A percentile compares a stretch with the other conserved stretches of the same genome.
These are phyloP conservation scores for Neofusicoccum umdonicola DNA, from an alignment of 2,329 filamentous ascomycete genomes.

Conservation along the genomic window DNA sequence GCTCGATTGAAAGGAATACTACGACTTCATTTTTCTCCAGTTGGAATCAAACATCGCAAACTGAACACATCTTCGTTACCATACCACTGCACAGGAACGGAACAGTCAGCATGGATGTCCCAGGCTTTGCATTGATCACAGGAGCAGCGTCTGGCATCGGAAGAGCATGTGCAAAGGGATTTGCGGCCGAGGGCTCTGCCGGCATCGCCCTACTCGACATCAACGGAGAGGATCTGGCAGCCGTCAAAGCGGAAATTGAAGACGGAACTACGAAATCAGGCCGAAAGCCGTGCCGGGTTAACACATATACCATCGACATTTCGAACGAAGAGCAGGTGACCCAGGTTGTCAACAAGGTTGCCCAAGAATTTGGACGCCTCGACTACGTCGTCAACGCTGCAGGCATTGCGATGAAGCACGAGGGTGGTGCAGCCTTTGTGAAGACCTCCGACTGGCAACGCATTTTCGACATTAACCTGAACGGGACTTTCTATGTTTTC, in stretches of 20 bases:
- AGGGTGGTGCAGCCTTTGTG: conserved; percentile 37
- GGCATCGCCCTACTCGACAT: conserved; percentile 25
- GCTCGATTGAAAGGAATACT: no score
- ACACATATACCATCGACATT: no score
- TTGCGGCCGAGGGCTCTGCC: conserved; percentile 23
- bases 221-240: conserved; percentile 20
- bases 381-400: conserved; percentile 46
- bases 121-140: conserved; percentile 25
- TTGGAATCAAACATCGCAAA: no score
- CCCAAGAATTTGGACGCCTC: conserved; percentile 35
- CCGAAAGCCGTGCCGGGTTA: no score
- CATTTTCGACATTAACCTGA: conserved; percentile 45
- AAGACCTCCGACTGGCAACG: conserved; percentile 40
- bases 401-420: conserved; percentile 40
- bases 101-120: conserved; percentile 23
- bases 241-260: conserved; percentile 22
- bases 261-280: neutral
- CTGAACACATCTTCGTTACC: no score
- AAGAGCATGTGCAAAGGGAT: conserved; percentile 23
- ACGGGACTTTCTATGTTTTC: conserved; percentile 44
- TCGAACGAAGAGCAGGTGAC: conserved; percentile 21
- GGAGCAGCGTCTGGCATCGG: conserved; percentile 26
- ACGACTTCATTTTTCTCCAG: no score
- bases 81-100: no score
- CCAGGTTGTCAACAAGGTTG: conserved; percentile 26